phyloP scores from a whole-genome alignment of 306 rosid genomes.

The Acacia crassicarpa region DNA sequence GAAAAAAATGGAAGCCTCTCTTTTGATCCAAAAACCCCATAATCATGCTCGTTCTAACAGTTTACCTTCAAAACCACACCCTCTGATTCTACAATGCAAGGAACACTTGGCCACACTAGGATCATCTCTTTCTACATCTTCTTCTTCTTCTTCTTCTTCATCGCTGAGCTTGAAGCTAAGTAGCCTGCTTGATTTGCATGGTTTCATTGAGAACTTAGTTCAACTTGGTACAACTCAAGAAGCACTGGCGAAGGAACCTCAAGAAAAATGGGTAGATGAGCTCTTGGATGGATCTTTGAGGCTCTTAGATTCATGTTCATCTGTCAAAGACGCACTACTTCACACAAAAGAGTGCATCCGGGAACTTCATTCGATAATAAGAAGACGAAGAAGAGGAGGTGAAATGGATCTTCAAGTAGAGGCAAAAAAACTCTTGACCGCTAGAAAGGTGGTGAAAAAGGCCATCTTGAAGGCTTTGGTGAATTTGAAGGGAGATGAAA shows the following conservation, averaged over 20 bases:
- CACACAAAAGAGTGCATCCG: conserved; percentile 38
- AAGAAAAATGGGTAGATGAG: conserved; percentile 37
- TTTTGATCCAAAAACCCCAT: background rate
- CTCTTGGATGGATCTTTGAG: conserved; percentile 39
- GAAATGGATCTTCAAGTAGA: conserved; percentile 29
- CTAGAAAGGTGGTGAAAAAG: conserved; percentile 38
- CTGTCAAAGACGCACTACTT: conserved; percentile 28
- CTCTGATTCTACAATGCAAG: background rate
- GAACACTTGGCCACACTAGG: background rate
- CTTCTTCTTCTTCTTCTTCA: background rate
- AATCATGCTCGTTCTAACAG: background rate
- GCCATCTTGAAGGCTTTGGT: conserved; percentile 36
- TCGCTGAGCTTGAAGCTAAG: background rate
- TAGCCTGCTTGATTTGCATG: conserved; percentile 33
- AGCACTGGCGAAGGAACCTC: conserved; percentile 23
- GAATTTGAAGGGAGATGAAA: conserved; percentile 17
- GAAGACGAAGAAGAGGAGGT: conserved; percentile 28
- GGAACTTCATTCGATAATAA: conserved; percentile 31
- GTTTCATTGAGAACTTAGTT: conserved; percentile 29
- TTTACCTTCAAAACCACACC: background rate
- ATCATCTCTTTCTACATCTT: background rate
- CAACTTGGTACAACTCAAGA: conserved; percentile 32
- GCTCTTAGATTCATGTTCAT: conserved; percentile 39
- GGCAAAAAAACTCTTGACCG: conserved; percentile 37
- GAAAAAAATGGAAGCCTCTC: background rate